These are phyloP conservation scores for Conoideocrella luteorostrata DNA, from an alignment of 2,329 filamentous ascomycete genomes.

Conservation along the genomic window DNA sequence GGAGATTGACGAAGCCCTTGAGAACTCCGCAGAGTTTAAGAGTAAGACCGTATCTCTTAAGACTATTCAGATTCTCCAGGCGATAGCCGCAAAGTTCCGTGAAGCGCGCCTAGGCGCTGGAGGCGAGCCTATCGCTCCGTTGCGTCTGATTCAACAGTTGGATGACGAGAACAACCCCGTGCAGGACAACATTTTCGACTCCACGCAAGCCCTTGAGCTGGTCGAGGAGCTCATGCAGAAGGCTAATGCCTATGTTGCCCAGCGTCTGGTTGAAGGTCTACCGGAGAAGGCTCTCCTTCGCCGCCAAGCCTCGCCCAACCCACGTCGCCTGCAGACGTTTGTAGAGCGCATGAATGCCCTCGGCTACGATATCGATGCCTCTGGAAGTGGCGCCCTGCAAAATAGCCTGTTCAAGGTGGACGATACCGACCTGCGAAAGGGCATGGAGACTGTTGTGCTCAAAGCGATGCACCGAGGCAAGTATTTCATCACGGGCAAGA, in stretches of 20 bases:
- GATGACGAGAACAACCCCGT: slow-evolving; percentile 98
- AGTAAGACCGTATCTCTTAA: slow-evolving; percentile 62
- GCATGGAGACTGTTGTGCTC: slow-evolving; percentile 91
- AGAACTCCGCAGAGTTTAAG: slow-evolving; percentile 53
- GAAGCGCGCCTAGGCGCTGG: slow-evolving; percentile 79
- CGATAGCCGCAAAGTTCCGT: slow-evolving; percentile 82
- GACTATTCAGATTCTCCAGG: slow-evolving; percentile 74
- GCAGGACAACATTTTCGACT: slow-evolving; percentile 93
- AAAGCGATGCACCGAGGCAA: slow-evolving; percentile 97
- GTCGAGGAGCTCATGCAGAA: slow-evolving; percentile 95
- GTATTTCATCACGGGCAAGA: slow-evolving; percentile 82
- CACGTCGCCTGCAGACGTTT: slow-evolving; percentile 82
- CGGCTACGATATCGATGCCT: slow-evolving; percentile 82
- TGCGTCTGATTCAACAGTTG: slow-evolving; percentile 85
- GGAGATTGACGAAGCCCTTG: slow-evolving; percentile 78
- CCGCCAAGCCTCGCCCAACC: slow-evolving; percentile 77
- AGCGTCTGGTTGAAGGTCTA: slow-evolving; percentile 70
- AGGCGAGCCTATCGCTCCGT: slow-evolving; percentile 70
- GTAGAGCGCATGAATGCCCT: slow-evolving; percentile 88
- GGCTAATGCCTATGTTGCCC: slow-evolving; percentile 82
- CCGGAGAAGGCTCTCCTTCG: slow-evolving; percentile 91
- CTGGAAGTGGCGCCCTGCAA: slow-evolving; percentile 84
- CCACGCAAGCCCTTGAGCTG: slow-evolving; percentile 80
- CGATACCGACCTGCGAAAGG: slow-evolving; percentile 83
- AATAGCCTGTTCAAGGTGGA: slow-evolving; percentile 93